Base-by-base conservation (phyloP, 345 rosid species). In the Balakata baccata region DNA sequence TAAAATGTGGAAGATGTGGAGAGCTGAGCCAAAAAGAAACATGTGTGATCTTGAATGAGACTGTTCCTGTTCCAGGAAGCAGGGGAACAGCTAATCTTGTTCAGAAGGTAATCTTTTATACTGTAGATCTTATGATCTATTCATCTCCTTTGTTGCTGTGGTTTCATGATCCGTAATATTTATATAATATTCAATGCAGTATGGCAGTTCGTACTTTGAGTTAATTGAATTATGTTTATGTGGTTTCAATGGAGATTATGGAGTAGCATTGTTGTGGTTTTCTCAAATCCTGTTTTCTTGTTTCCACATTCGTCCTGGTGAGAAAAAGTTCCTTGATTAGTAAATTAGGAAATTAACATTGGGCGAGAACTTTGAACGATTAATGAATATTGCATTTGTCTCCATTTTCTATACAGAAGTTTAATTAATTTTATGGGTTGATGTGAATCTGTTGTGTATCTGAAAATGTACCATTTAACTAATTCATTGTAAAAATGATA, bases 21-120 rank as follows among this genome's bases (percentile, higher is more conserved):
- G 98, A 94, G 86, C 62, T 86, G 71, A 92, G 86, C 79, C 86
- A 85, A 83, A 94, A 84, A 74, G 98, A 94, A 77, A 90, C 97
- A 16, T 92, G 92, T 70, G 86, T 94, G 76, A 79, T 75, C 78
- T 84, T 94, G 87, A 78, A 75, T 57, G 94, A 92, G 66, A 84
- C 86, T 29, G 73, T 89, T 83, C 79, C 89, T 54, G 76, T 85
- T 74, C 83, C 85, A 0, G 74, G 68, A 41, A 82, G 93, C 63
- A 89, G 81, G 80, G 92, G 91, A 76, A 85, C 87, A 52, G 77
- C 89, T 52, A 83, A 94, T 82, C 97, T 94, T n/a, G 81, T 88
- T 70, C 97, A 92, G 84, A 92, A 90, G 93, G 97, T 92, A 79
- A 71, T 49, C 50, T 17, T 70, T 9, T 74, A 0, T 22, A 49